Base-by-base conservation (phyloP, 192 early-diverging fungal species). In the Lobosporangium transversale region DNA sequence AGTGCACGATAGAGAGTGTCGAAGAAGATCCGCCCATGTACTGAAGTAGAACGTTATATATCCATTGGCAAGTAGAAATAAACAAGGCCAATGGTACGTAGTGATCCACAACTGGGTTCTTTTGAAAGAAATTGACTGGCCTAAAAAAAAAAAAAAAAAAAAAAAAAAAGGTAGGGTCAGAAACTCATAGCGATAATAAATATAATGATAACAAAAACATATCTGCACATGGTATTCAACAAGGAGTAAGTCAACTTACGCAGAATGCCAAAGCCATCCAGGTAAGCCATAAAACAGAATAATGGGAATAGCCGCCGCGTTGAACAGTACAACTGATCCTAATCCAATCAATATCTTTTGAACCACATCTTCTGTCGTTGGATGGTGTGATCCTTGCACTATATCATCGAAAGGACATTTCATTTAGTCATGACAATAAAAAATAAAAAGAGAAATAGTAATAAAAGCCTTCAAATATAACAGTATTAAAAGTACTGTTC, bases 31-130 rank as follows among this genome's bases (percentile, higher is more conserved):
- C 71, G 12, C 58, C 73, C n/a, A 76, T 55, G 45, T 76, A 76
- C 23, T 67, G 62, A 50, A 76, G 63, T 2, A 76, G 33, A 42
- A 76, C 59, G 31, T 76, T 76, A 54, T 66, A 76, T 32, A 76
- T 76, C 73, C 73, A 76, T 56, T 76, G 73, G 21, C 73, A 76
- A 21, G 73, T 76, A 20, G 73, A 76, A 8, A 76, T 62, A n/a
- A 76, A 76, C 17, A 76, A 53, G 4, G 73, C 73, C n/a, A 76
- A 32, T 10, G 73, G 73, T 8, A 76, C 73, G 14, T 67, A 76
- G 32, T 76, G 73, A 36, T 76, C 73, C 17, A 76, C 73, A 31
- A 76, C 65, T 4, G 73, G 73, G 33, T 58, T 76, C 53, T 76
- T 76, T 67, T 76, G 73, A 29, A 76, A 76, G 57, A 76, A 76